Evolutionary conservation across 2,329 filamentous ascomycete species (phyloP).

Genomic region (Botrytis aclada): DNA sequence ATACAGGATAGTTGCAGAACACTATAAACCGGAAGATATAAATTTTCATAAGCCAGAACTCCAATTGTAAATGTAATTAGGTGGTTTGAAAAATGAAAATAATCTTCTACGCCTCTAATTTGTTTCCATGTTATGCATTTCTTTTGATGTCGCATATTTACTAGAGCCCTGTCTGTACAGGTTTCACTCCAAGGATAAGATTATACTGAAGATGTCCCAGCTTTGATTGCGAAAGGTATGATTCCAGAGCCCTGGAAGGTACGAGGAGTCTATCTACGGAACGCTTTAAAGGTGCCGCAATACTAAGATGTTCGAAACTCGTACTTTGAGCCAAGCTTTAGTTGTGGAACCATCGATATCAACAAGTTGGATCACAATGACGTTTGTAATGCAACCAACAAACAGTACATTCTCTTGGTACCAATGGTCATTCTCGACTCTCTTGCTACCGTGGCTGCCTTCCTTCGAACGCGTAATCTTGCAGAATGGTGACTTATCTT

Average conservation of each 20-base stretch:
- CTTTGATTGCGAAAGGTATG: background rate
- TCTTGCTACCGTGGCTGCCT: slow-evolving; percentile 2
- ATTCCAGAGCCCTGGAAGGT: background rate
- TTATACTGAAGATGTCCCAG: background rate
- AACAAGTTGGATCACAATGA: background rate
- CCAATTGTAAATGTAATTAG: slow-evolving; percentile 27
- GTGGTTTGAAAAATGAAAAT: slow-evolving; percentile 3
- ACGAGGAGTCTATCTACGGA: background rate
- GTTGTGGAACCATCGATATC: background rate
- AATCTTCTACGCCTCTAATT: background rate
- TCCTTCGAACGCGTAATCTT: slow-evolving; percentile 12
- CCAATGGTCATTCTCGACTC: background rate
- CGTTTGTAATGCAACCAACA: background rate
- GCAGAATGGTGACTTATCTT: background rate
- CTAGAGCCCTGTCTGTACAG: background rate
- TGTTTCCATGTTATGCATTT: background rate
- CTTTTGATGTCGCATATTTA: background rate
- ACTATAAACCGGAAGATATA: slow-evolving; percentile 72
- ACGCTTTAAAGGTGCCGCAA: background rate
- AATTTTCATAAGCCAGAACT: slow-evolving; percentile 49
- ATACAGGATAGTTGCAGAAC: slow-evolving; percentile 70
- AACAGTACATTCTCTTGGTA: background rate
- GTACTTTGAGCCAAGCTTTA: background rate
- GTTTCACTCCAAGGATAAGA: background rate
- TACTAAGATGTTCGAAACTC: background rate